A percentile compares a stretch with the other conserved stretches of the same genome.
These are phyloP conservation scores for Sordaria brevicollis DNA, from an alignment of 495 filamentous ascomycete genomes.

Conservation along the genomic window DNA sequence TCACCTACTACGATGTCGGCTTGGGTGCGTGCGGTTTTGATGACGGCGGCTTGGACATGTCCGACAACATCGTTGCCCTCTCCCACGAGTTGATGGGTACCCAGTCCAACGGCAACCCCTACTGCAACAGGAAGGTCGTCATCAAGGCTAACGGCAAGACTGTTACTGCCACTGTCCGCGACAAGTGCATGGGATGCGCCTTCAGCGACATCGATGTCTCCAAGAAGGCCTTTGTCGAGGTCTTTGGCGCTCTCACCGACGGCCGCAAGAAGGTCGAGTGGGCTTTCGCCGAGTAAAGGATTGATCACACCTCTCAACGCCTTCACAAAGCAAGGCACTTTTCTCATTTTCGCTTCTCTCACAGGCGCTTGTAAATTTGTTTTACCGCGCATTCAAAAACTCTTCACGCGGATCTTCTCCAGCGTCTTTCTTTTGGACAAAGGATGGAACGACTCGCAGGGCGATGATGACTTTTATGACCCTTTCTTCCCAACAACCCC, in stretches of 20 bases:
- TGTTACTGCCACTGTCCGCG: slow-evolving; percentile 46
- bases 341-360: not conserved
- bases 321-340: not conserved
- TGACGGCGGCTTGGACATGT: slow-evolving; percentile 28
- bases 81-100: slow-evolving; percentile 30
- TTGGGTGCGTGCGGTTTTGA: slow-evolving; percentile 36
- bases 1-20: slow-evolving; percentile 37
- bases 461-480: not conserved
- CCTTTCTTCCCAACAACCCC: not conserved
- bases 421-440: not conserved
- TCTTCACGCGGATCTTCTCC: not conserved
- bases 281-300: slow-evolving; percentile 29
- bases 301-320: not conserved
- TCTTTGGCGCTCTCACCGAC: slow-evolving; percentile 27
- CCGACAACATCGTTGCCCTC: slow-evolving; percentile 35
- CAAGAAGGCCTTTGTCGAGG: slow-evolving; percentile 29
- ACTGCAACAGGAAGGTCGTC: slow-evolving; percentile 57
- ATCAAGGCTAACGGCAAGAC: slow-evolving; percentile 47
- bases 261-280: slow-evolving; percentile 29
- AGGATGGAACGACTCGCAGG: not conserved
- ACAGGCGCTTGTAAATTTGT: not conserved
- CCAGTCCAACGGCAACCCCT: slow-evolving; percentile 42
- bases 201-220: slow-evolving; percentile 37
- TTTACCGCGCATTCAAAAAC: not conserved
- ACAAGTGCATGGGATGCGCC: slow-evolving; percentile 66